Percentiles rank a stretch among this genome's conserved stretches.
phyloP scores from a whole-genome alignment of 2,329 filamentous ascomycete genomes.

The Fusarium clavum region DNA sequence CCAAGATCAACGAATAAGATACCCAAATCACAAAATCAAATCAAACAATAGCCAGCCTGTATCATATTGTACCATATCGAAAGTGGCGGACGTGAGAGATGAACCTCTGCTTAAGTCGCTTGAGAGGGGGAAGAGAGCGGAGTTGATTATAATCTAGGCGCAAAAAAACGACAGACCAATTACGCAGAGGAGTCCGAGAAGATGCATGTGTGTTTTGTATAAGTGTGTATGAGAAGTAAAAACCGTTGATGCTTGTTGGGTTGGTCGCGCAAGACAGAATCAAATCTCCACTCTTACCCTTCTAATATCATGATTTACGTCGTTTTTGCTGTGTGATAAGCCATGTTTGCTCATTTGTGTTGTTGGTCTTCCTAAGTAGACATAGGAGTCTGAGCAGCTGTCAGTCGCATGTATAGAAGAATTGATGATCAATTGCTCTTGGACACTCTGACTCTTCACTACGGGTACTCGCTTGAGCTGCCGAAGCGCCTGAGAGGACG shows the following conservation, averaged over 20 bases:
- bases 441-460: background rate
- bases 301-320: slow-evolving; percentile 29
- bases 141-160: slow-evolving; percentile 42
- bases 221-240: slow-evolving; percentile 16
- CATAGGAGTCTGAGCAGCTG: background rate
- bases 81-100: slow-evolving; percentile 35
- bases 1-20: slow-evolving; percentile 95
- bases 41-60: slow-evolving; percentile 44
- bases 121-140: slow-evolving; percentile 25
- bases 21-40: slow-evolving; percentile 34
- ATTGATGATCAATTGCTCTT: background rate
- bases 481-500: slow-evolving; percentile 22
- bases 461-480: background rate
- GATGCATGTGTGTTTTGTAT: slow-evolving; percentile 18
- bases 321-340: background rate
- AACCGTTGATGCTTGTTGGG: background rate
- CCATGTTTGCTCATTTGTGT: background rate
- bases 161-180: slow-evolving; percentile 30
- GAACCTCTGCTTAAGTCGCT: slow-evolving; percentile 17
- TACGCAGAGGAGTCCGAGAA: slow-evolving; percentile 16
- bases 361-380: background rate
- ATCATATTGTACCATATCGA: slow-evolving; percentile 54
- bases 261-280: slow-evolving; percentile 44
- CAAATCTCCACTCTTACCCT: slow-evolving; percentile 50
- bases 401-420: background rate